These are phyloP conservation scores for Paramecium sonneborni DNA, from an alignment of 73 alveolate genomes.

Conservation along the genomic window DNA sequence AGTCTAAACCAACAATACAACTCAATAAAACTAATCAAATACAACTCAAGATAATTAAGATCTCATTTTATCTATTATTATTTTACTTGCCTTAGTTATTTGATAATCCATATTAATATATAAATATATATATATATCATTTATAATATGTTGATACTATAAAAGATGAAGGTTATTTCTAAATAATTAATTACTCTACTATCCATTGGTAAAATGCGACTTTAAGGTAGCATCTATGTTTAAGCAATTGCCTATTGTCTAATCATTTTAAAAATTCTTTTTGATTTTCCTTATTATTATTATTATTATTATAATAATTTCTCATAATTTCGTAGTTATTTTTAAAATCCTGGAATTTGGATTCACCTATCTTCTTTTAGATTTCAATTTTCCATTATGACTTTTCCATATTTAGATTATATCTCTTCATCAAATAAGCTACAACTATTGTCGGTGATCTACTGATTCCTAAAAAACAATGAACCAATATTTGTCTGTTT, in stretches of 20 bases:
- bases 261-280: conserved; percentile 7
- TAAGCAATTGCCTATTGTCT: background rate
- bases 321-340: background rate
- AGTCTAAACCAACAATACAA: background rate
- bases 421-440: conserved; percentile 15
- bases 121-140: background rate
- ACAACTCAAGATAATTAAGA: background rate
- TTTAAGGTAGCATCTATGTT: background rate
- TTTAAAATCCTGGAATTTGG: conserved; percentile 53
- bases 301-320: background rate
- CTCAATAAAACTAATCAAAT: background rate
- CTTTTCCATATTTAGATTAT: conserved; percentile 8
- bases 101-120: background rate
- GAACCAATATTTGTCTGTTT: conserved; percentile 45
- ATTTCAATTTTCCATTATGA: conserved; percentile 32
- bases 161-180: background rate
- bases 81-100: background rate
- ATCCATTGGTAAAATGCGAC: background rate
- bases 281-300: background rate
- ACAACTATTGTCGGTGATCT: background rate
- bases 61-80: background rate
- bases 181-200: conserved; percentile 1
- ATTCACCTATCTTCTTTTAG: background rate
- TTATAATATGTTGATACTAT: background rate
- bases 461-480: conserved; percentile 45